These are phyloP conservation scores for Globisporangium nodosum DNA, from an alignment of 352 stramenopile species.

Conservation along the genomic window DNA sequence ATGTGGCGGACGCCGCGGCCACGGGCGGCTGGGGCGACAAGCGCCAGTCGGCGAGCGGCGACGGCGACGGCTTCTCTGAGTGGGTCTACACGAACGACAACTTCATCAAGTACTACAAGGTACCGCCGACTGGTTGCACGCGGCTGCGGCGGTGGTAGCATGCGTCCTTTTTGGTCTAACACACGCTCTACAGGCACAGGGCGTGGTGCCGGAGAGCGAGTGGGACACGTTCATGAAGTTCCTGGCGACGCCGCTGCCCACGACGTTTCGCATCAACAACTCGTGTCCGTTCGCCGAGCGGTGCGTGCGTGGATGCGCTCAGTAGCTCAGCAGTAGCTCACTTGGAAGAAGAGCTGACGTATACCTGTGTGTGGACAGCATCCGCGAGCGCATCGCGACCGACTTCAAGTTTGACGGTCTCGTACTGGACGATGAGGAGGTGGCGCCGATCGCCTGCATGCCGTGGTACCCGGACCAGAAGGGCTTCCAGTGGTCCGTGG, in stretches of 20 bases:
- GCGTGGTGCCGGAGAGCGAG: constrained; percentile 74
- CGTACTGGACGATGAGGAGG: constrained; percentile 72
- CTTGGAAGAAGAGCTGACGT: background rate
- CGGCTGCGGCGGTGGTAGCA: background rate
- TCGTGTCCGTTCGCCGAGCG: constrained; percentile 79
- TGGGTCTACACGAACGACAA: constrained; percentile 86
- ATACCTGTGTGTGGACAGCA: constrained; percentile 30
- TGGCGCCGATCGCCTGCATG: constrained; percentile 79
- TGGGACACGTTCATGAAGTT: constrained; percentile 89
- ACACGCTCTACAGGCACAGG: constrained; percentile 45
- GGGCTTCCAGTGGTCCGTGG: constrained; percentile 87
- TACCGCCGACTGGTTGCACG: background rate
- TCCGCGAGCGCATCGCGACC: constrained; percentile 76
- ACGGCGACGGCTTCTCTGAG: constrained; percentile 68
- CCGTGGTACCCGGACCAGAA: constrained; percentile 87
- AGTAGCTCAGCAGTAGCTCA: background rate
- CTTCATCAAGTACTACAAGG: constrained; percentile 85
- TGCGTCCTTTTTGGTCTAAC: no score
- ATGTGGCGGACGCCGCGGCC: constrained; percentile 4
- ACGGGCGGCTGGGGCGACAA: constrained; percentile 34
- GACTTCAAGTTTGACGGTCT: constrained; percentile 86
- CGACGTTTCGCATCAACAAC: constrained; percentile 92
- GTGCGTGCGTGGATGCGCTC: constrained; percentile 21
- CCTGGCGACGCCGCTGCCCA: constrained; percentile 86
- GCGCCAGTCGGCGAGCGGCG: constrained; percentile 28